These are phyloP conservation scores for Fusarium agapanthi DNA, from an alignment of 2,329 filamentous ascomycete species.

Conservation along the genomic window DNA sequence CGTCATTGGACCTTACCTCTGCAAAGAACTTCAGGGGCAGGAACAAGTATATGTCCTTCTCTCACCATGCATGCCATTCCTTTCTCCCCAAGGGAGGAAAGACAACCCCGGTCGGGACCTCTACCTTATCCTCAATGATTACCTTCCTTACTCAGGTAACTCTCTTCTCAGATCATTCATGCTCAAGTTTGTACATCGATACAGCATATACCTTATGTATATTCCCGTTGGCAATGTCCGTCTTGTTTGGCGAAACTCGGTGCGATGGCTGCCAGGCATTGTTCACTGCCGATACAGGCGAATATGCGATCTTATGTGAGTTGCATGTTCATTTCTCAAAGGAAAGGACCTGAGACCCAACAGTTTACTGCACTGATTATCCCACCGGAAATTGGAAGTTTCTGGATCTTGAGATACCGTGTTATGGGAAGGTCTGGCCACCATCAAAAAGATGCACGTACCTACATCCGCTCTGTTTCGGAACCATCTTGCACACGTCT, in stretches of 20 bases:
- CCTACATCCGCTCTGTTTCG: no score
- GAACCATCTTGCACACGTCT: no score
- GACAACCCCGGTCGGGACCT: background rate
- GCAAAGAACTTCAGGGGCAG: background rate
- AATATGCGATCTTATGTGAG: background rate
- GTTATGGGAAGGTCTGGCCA: no score
- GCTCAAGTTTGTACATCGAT: background rate
- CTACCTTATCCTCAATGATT: background rate
- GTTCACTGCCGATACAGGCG: background rate
- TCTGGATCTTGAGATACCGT: no score
- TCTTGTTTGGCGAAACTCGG: fast-evolving
- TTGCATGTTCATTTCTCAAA: no score
- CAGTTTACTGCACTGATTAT: fast-evolving
- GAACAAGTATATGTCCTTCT: background rate
- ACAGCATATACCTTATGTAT: background rate
- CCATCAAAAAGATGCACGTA: no score
- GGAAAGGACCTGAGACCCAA: no score
- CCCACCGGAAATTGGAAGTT: background rate
- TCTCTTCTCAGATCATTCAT: background rate
- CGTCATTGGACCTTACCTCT: background rate
- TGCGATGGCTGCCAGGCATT: background rate
- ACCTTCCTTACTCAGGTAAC: background rate
- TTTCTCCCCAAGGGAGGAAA: background rate
- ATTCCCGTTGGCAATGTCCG: background rate
- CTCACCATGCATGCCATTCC: background rate